Evolutionary conservation across 2,329 filamentous ascomycete genomes (phyloP), one percentile per base, ranked within the genome.

Genomic region (Calonectria fujianensis): DNA sequence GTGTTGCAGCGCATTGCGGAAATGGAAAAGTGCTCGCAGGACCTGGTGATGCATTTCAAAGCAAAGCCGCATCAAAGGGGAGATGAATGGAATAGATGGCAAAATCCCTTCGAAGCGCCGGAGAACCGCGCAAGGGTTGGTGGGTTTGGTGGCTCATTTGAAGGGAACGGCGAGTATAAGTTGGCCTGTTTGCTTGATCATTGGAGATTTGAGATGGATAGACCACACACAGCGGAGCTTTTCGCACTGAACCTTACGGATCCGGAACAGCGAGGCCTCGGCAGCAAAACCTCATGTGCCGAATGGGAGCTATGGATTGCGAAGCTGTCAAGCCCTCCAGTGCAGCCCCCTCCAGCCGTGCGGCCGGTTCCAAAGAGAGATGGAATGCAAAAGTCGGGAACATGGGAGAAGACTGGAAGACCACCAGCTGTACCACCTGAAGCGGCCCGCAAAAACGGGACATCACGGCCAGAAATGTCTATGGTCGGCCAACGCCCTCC

Each of bases 181-280:
- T n/a, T 59, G 31, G 54, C 54, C 1, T 59, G 54, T 10, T 14
- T 59, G 29, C 54, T 59, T 37, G 54, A 59, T 31, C 8, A 59
- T 24, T 59, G 54, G 54, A 27, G 54, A 3, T 59, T 59, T 37
- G 54, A 59, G 31, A 59, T 35, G 54, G 29, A 59, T 9, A 59
- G 54, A n/a, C 54, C 54, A 9, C 50, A 52, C 16, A 4, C 2
- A 10, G 54, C 54, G 1, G 29, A 59, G 31, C 4, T 16, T 31
- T 3, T 52, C n/a, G 50, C 24, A 16, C 29, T 52, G 3, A 31
- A 4, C 13, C 13, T 52, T 29, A 13, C 5, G 1, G 2, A 10
- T 4, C 50, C 20, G 2, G 48, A 31, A 29, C 0, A 31, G 4
- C 13, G 50, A 31, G 50, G 50, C 24, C 0, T 59, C 20, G 54